Evolutionary conservation across 106 monocot genomes (phyloP).

Genomic region (Vanilla planifolia): DNA sequence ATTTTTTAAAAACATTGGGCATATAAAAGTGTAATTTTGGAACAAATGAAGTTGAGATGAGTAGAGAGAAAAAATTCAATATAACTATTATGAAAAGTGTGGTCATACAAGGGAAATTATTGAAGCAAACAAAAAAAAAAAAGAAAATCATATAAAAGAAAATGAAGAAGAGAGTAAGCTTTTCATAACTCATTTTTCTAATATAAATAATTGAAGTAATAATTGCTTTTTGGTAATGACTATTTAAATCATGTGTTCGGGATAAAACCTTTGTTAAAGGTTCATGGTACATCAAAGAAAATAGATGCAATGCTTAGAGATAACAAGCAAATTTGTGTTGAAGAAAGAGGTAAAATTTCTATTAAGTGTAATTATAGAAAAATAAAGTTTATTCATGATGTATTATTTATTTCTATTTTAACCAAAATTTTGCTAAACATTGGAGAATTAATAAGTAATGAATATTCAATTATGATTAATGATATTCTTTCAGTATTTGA

Average conservation of each 20-base stretch:
- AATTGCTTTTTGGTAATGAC: neutral
- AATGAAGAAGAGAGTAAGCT: too few relatives aligned
- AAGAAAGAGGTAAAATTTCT: neutral
- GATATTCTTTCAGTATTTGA: too few relatives aligned
- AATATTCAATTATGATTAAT: too few relatives aligned
- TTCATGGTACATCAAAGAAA: neutral
- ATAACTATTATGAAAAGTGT: too few relatives aligned
- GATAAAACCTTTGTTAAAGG: neutral
- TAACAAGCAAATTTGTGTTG: conserved; percentile 4
- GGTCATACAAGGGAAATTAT: too few relatives aligned
- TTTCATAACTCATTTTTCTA: too few relatives aligned
- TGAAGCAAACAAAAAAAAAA: too few relatives aligned
- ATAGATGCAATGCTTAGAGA: neutral
- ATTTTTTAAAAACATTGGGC: too few relatives aligned
- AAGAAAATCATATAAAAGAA: too few relatives aligned
- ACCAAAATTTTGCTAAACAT: conserved; percentile 2
- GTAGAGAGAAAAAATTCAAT: too few relatives aligned
- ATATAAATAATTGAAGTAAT: neutral
- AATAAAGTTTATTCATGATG: neutral
- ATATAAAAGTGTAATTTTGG: too few relatives aligned
- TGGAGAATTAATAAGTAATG: neutral
- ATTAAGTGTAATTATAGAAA: neutral
- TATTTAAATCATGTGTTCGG: conserved; percentile 3
- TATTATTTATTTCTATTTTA: conserved; percentile 1
- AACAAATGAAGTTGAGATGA: too few relatives aligned